Base-by-base conservation (phyloP, 805 yeast species). In the Zygosaccharomyces gambellarensis region DNA sequence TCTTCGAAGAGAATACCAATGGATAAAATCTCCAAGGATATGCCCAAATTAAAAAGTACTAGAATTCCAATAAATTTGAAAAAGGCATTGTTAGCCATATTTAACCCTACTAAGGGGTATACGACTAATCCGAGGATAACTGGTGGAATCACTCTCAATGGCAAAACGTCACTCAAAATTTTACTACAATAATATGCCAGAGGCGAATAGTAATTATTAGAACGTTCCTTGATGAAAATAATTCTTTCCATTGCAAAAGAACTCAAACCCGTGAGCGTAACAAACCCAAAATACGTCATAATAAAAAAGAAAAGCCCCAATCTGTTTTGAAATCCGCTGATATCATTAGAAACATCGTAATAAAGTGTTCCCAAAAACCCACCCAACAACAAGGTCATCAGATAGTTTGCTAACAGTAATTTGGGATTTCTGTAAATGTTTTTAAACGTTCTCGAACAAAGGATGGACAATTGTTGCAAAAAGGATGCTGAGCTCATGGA, bases 241-340 rank as follows among this genome's bases (percentile, higher is more conserved):
- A 90, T 80, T 58, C 98, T 76, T 65, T 94, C 99, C 46, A 81
- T 77, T 0, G 96, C 82, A 67, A 94, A 94, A 3, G 96, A 80
- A 56, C 90, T 92, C 47, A 94, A 72, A 0, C 97, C 95, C 0
- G 98, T 92, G 60, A 94, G 76, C 0, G 98, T 85, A 1, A 95
- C 85, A 67, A 94, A 94, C 0, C 99, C 99, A 72, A 94, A 90
- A 60, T 90, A 79, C 3, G 98, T 88, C 52, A 94, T 74, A 45
- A 90, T 70, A 67, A 94, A 94, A 73, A 94, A 92, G 69, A 94
- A 94, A 51, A 94, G 73, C 0, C 99, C 99, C 55, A 94, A 75
- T 59, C 99, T 77, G 68, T 94, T 94, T 67, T 94, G 99, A 74
- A 94, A 94, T 0, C 99, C 99, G 60, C 96, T 83, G 48, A 94